These are phyloP conservation scores for Coemansia sp. DNA, from an alignment of 192 early-diverging fungal genomes.

Conservation along the genomic window DNA sequence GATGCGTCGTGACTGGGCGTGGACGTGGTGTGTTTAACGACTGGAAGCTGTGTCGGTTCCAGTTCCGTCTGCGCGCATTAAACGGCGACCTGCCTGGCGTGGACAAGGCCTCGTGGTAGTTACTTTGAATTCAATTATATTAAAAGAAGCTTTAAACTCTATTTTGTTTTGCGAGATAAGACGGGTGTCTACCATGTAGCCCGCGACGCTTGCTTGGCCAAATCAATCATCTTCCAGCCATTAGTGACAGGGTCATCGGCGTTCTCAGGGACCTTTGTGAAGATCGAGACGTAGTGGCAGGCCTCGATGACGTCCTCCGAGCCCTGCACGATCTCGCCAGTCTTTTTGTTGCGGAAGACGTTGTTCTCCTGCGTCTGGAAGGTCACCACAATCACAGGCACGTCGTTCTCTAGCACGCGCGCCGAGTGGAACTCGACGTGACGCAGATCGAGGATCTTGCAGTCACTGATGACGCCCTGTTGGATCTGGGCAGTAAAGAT, in stretches of 20 bases:
- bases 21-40: conserved; percentile 77
- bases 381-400: conserved; percentile 86
- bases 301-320: conserved; percentile 89
- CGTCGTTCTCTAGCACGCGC: conserved; percentile 91
- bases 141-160: conserved; percentile 8
- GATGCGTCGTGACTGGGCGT: conserved; percentile 75
- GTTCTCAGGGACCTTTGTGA: conserved; percentile 86
- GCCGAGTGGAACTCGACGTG: conserved; percentile 89
- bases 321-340: conserved; percentile 86
- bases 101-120: conserved; percentile 79
- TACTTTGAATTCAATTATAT: background rate
- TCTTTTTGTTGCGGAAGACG: conserved; percentile 85
- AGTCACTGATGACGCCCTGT: conserved; percentile 91
- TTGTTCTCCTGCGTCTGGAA: conserved; percentile 96
- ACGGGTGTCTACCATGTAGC: conserved; percentile 44
- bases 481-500: conserved; percentile 82
- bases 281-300: conserved; percentile 85
- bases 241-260: conserved; percentile 80
- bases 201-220: conserved; percentile 73
- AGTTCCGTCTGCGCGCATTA: conserved; percentile 80
- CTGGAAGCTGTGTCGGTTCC: conserved; percentile 76
- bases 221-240: conserved; percentile 93
- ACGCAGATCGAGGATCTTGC: conserved; percentile 91
- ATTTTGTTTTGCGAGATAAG: background rate
- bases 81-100: conserved; percentile 82